Conservation (phyloP, 257 asterid species). For the Lithospermum erythrorhizon region DNA sequence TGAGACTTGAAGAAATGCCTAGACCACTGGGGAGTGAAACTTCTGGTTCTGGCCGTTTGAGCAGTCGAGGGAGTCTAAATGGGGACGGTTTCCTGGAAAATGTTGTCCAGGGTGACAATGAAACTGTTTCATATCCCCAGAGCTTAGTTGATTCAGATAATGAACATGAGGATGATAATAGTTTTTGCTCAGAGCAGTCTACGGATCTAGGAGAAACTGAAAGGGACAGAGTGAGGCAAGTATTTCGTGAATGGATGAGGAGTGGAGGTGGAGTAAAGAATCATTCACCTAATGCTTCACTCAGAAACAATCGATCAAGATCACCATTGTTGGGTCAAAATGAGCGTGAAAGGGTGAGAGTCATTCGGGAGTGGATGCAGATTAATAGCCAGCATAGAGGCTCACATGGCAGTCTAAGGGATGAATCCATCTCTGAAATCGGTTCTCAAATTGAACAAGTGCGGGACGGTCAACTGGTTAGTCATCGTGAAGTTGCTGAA, state of each 20-base stretch:
- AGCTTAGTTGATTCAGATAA: conserved; percentile 26
- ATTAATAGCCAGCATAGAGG: conserved; percentile 31
- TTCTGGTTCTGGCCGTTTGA: conserved; percentile 21
- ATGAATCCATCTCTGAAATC: conserved; percentile 31
- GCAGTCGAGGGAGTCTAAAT: conserved; percentile 28
- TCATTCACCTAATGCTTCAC: conserved; percentile 25
- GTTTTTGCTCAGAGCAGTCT: conserved; percentile 53
- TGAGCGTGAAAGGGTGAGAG: conserved; percentile 46
- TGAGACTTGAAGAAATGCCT: conserved; percentile 20
- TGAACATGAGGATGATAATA: conserved; percentile 39
- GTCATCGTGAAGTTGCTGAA: conserved; percentile 33
- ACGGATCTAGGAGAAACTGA: conserved; percentile 64
- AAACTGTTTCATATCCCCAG: conserved; percentile 13
- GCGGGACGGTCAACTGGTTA: conserved; percentile 31
- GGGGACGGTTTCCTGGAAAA: conserved; percentile 26
- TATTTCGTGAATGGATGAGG: conserved; percentile 69
- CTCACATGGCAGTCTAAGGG: conserved; percentile 28
- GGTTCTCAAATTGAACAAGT: conserved; percentile 42
- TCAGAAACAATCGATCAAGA: conserved; percentile 20
- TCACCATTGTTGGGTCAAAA: conserved; percentile 40
- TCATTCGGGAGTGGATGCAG: conserved; percentile 47
- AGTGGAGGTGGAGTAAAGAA: conserved; percentile 36
- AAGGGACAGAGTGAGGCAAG: conserved; percentile 66
- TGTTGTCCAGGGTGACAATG: conserved; percentile 25
- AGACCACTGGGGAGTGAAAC: conserved; percentile 24